Percentiles rank a stretch among this genome's conserved stretches.
Conservation (phyloP, 2,329 filamentous ascomycete genomes). For the Raffaelea arxii region DNA sequence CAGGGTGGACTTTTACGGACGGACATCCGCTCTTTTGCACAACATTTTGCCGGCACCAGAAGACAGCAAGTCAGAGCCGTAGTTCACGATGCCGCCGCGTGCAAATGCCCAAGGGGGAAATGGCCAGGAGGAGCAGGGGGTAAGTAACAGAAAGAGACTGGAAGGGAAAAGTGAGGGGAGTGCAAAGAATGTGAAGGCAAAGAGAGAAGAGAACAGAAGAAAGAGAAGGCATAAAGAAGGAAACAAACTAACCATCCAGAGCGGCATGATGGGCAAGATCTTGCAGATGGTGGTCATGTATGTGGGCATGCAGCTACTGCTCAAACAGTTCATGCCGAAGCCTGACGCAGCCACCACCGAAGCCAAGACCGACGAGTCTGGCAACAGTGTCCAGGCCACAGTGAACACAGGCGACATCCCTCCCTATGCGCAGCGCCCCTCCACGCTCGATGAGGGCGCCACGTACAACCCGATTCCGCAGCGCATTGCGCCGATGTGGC, state of each 20-base stretch:
- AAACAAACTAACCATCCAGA: not conserved
- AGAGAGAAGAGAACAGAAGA: not conserved
- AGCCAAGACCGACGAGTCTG: conserved; percentile 39
- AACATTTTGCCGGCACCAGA: not conserved
- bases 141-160: not conserved
- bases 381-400: conserved; percentile 38
- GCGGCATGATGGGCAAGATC: conserved; percentile 34
- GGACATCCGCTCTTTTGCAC: not conserved
- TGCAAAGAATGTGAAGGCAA: not conserved
- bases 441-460: conserved; percentile 48
- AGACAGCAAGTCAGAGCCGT: conserved; percentile 29
- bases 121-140: conserved; percentile 9
- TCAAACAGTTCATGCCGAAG: conserved; percentile 40
- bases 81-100: conserved; percentile 8
- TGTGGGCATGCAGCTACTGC: conserved; percentile 47
- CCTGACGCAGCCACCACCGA: conserved; percentile 36
- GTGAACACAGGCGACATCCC: conserved; percentile 48
- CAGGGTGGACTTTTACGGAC: too few relatives aligned
- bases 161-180: not conserved
- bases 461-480: conserved; percentile 57
- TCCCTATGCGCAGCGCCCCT: conserved; percentile 55
- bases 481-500: conserved; percentile 80
- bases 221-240: not conserved
- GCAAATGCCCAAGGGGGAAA: conserved; percentile 7
- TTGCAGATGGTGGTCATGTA: conserved; percentile 45